A percentile compares a stretch with the other conserved stretches of the same genome.
Conservation (phyloP, 2,329 filamentous ascomycete species). For the Penicillium occitanis region DNA sequence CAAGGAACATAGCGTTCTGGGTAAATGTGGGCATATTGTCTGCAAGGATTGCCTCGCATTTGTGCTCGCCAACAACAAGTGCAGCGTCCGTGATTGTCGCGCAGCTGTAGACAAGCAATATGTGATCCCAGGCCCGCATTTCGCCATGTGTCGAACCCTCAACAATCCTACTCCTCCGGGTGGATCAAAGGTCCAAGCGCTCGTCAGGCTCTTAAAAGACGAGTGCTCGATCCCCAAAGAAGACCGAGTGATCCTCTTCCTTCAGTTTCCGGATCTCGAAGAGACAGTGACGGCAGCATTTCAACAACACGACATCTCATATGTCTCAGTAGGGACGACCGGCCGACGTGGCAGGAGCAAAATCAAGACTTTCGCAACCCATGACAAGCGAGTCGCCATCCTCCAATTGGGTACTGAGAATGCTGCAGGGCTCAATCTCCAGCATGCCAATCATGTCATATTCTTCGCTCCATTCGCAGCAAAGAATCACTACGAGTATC, state of each 20-base stretch:
- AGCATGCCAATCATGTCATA: slow-evolving; percentile 63
- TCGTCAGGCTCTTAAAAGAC: slow-evolving; percentile 47
- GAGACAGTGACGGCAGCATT: slow-evolving; percentile 36
- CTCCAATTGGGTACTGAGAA: slow-evolving; percentile 58
- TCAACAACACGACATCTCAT: slow-evolving; percentile 30
- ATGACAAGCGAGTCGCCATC: slow-evolving; percentile 52
- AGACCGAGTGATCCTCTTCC: slow-evolving; percentile 58
- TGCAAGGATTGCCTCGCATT: slow-evolving; percentile 44
- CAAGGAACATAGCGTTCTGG: slow-evolving; percentile 43
- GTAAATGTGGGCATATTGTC: slow-evolving; percentile 54
- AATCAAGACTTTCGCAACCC: slow-evolving; percentile 43
- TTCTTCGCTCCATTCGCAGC: slow-evolving; percentile 60
- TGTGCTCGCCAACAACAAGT: slow-evolving; percentile 34
- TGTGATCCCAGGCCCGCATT: slow-evolving; percentile 39
- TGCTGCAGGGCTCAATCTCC: slow-evolving; percentile 63
- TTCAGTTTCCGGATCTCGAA: slow-evolving; percentile 53
- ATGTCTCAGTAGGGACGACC: slow-evolving; percentile 39
- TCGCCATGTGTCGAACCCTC: slow-evolving; percentile 15
- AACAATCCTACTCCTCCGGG: slow-evolving; percentile 26
- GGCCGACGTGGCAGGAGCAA: slow-evolving; percentile 33
- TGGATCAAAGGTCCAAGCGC: slow-evolving; percentile 51
- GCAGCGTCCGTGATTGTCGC: slow-evolving; percentile 43
- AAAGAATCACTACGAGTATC: slow-evolving; percentile 54
- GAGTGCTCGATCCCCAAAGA: slow-evolving; percentile 34
- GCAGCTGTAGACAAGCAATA: slow-evolving; percentile 41